phyloP scores from a whole-genome alignment of 192 early-diverging fungal species.

The Umbelopsis vinacea region DNA sequence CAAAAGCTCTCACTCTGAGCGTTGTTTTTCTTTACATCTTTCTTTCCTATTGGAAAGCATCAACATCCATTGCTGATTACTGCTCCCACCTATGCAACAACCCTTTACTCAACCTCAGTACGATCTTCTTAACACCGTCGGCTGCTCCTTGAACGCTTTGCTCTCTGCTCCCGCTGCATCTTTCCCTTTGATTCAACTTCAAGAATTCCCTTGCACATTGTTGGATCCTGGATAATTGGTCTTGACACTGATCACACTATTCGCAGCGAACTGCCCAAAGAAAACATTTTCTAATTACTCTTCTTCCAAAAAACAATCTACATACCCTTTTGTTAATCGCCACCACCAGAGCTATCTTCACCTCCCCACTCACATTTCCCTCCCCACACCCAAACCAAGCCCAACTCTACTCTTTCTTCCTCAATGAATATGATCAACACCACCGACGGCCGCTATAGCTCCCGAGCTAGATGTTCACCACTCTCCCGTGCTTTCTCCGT shows the following conservation, averaged over 20 bases:
- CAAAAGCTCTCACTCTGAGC: not conserved
- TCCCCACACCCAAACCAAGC: not conserved
- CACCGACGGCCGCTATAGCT: constrained; percentile 18
- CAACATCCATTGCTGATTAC: constrained; percentile 23
- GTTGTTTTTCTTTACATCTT: constrained; percentile 5
- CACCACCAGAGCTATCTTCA: not conserved
- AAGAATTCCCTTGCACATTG: constrained; percentile 25
- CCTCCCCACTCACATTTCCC: not conserved
- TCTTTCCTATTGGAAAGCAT: constrained; percentile 23
- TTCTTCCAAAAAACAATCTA: not conserved
- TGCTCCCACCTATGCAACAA: constrained; percentile 21
- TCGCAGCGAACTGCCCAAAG: not conserved
- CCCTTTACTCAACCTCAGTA: constrained; percentile 24
- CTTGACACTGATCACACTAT: constrained; percentile 1
- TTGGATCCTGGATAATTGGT: constrained; percentile 25
- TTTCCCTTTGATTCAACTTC: constrained; percentile 25
- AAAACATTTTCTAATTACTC: not conserved
- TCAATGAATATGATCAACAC: constrained; percentile 23
- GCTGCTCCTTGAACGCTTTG: constrained; percentile 15
- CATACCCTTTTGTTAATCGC: not conserved
- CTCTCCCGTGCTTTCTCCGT: constrained; percentile 68
- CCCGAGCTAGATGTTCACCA: constrained; percentile 34
- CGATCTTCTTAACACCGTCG: constrained; percentile 19
- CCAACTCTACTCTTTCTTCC: not conserved
- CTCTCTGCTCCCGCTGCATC: constrained; percentile 22